A percentile compares a stretch with the other conserved stretches of the same genome.
Conservation (phyloP, 768 basidiomycete genomes). For the Tubosaeta sp. region DNA sequence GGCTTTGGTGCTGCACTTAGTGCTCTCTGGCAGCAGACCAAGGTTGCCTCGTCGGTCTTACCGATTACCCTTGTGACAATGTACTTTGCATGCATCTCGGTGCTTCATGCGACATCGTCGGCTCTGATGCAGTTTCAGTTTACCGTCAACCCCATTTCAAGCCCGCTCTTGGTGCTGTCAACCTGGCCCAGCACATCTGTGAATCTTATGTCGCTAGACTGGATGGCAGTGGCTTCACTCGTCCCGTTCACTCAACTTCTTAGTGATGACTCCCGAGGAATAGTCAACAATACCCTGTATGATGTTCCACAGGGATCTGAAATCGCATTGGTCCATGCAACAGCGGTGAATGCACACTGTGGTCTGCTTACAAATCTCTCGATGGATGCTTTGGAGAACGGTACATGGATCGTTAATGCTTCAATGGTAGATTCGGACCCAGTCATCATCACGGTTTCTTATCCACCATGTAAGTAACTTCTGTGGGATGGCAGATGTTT, state of each 20-base stretch:
- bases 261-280: not conserved
- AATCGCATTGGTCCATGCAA: not conserved
- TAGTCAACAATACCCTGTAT: not conserved
- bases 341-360: not conserved
- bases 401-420: not conserved
- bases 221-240: not conserved
- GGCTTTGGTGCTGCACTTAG: no score
- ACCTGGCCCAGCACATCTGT: not conserved
- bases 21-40: no score
- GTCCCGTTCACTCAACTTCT: not conserved
- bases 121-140: not conserved
- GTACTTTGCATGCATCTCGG: no score
- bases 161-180: no score
- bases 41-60: no score
- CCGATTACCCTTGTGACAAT: no score
- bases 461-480: not conserved
- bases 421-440: not conserved
- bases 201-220: not conserved
- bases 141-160: not conserved
- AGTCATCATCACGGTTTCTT: not conserved
- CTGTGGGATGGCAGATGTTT: not conserved
- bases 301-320: not conserved
- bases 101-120: not conserved
- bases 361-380: not conserved
- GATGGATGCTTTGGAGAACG: not conserved